Percentiles rank a stretch among this genome's conserved stretches.
phyloP scores from a whole-genome alignment of 345 rosid species.

The Physaria fendleri region DNA sequence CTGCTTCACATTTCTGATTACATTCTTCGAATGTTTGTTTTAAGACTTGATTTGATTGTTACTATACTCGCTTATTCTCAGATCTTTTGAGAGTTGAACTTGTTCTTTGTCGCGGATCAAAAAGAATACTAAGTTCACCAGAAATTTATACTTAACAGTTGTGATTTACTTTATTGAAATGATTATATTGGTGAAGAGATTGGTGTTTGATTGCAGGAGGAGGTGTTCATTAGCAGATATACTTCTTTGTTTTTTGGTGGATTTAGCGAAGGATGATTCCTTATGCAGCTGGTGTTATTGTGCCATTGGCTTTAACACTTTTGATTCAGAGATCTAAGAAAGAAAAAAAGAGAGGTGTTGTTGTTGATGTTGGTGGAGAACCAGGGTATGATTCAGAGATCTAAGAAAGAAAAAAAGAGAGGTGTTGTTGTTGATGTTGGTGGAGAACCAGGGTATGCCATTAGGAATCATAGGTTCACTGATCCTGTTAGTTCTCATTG shows the following conservation, averaged over 20 bases:
- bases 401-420: conserved; percentile 56
- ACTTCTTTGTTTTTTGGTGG: not conserved
- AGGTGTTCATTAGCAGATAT: not conserved
- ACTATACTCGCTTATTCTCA: not conserved
- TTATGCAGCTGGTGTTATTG: conserved; percentile 59
- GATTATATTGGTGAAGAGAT: too few relatives aligned
- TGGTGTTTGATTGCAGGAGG: not conserved
- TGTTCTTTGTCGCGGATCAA: not conserved
- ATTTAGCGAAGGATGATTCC: conserved; percentile 50
- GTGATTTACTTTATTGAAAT: too few relatives aligned
- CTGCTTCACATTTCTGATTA: conserved; percentile 3
- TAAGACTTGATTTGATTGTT: not conserved
- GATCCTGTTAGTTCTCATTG: conserved; percentile 57
- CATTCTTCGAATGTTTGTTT: not conserved
- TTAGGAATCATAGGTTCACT: conserved; percentile 50
- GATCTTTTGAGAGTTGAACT: conserved; percentile 6
- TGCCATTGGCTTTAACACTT: conserved; percentile 67
- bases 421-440: conserved; percentile 79
- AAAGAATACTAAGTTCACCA: not conserved
- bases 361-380: conserved; percentile 82
- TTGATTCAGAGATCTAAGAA: conserved; percentile 51
- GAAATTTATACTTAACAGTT: not conserved
- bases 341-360: conserved; percentile 65
- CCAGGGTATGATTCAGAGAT: conserved; percentile 57
- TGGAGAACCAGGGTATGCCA: conserved; percentile 73